Evolutionary conservation across 352 stramenopile species (phyloP).

Genomic region (Phytopythium ostracodes): DNA sequence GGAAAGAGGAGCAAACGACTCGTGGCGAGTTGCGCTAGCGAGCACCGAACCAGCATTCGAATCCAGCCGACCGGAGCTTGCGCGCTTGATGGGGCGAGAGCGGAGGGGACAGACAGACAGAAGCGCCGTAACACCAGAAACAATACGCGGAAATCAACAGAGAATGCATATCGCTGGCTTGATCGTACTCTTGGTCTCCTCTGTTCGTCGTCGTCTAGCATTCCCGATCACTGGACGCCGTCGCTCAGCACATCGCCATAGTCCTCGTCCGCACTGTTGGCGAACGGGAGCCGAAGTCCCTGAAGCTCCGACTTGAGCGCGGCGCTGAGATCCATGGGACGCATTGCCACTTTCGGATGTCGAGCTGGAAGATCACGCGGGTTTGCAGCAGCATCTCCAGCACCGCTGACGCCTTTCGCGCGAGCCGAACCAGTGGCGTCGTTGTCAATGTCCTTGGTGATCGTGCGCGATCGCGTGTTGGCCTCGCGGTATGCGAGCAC

Average conservation of each 20-base stretch:
- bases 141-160: slow-evolving; percentile 3
- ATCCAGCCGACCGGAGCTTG: not conserved
- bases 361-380: not conserved
- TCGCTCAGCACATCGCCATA: not conserved
- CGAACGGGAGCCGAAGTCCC: not conserved
- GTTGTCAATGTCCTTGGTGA: slow-evolving; percentile 44
- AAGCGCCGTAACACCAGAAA: not conserved
- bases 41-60: too few relatives aligned
- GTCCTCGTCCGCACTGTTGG: not conserved
- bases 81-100: not conserved
- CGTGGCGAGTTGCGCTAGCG: not conserved
- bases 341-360: not conserved
- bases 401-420: not conserved
- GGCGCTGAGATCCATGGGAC: not conserved
- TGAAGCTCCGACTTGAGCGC: slow-evolving; percentile 7
- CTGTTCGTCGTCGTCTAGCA: not conserved
- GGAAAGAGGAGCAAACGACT: not conserved
- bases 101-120: not conserved
- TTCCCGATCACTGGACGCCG: not conserved
- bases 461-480: slow-evolving; percentile 12
- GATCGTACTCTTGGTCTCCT: too few relatives aligned
- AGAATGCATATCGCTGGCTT: slow-evolving; percentile 6
- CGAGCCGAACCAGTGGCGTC: slow-evolving; percentile 8
- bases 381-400: not conserved
- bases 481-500: slow-evolving; percentile 46